phyloP scores from a whole-genome alignment of 108 stramenopile genomes.

The Aurantiochytrium sp. region DNA sequence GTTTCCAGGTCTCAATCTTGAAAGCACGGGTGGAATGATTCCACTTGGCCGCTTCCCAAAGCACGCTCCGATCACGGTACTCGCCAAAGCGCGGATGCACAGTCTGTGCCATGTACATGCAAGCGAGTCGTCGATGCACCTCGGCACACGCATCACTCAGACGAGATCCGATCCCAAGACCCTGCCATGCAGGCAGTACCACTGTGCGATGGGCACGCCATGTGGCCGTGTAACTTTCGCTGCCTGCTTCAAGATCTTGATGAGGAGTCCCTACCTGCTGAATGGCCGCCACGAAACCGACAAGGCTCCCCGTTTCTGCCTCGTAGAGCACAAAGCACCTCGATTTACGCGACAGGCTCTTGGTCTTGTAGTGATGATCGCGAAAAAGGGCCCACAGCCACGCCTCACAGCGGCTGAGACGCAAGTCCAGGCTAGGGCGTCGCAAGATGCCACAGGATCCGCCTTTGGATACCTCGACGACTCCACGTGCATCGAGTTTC shows the following conservation, averaged over 20 bases:
- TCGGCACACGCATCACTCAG: conserved; percentile 1
- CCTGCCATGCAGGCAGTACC: neutral
- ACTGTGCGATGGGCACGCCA: conserved; percentile 2
- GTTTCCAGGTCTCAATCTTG: conserved; percentile 8
- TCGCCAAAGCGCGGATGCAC: conserved; percentile 14
- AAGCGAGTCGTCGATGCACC: neutral
- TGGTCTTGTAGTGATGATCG: conserved; percentile 12
- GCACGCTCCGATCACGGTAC: neutral
- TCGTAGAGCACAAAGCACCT: neutral
- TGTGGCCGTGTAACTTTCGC: neutral
- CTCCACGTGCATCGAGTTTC: neutral
- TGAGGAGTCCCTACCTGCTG: neutral
- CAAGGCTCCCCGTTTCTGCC: neutral
- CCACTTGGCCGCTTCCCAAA: neutral
- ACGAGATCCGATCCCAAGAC: neutral
- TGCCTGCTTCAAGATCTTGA: neutral
- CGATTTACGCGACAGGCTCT: neutral
- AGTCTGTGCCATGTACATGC: neutral
- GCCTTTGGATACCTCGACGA: neutral
- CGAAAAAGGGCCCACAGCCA: conserved; percentile 1
- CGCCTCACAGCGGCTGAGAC: neutral
- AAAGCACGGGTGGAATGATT: neutral
- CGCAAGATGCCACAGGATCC: neutral
- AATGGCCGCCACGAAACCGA: neutral
- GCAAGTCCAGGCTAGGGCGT: neutral